Evolutionary conservation across 176 grass and related monocot species (phyloP).

Genomic region (Secale cereale): DNA sequence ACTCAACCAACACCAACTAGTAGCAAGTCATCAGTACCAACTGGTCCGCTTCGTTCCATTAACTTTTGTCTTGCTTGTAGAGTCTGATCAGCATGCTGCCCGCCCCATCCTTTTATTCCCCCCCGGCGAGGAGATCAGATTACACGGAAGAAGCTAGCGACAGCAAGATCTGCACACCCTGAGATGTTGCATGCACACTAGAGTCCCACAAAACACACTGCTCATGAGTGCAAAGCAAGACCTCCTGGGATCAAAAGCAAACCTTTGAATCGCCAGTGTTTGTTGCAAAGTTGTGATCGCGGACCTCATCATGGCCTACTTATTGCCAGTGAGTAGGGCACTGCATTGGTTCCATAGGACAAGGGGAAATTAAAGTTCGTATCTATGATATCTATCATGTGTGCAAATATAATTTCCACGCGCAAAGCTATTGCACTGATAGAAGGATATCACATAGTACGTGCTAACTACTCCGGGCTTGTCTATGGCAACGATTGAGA

Average conservation of each 20-base stretch:
- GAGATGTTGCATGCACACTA: conserved; percentile 8
- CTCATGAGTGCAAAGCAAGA: conserved; percentile 27
- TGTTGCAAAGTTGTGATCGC: conserved; percentile 36
- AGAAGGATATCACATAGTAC: not conserved
- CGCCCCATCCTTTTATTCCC: conserved; percentile 3
- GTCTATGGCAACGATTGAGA: not conserved
- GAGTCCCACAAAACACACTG: not conserved
- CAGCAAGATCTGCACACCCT: conserved; percentile 21
- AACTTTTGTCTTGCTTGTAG: conserved; percentile 7
- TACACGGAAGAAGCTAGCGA: not conserved
- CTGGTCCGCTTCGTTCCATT: not conserved
- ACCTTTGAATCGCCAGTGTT: conserved; percentile 26
- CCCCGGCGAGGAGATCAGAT: not conserved
- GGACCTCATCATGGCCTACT: conserved; percentile 31
- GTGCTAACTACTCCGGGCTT: not conserved
- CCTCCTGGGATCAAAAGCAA: conserved; percentile 11
- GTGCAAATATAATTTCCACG: no score
- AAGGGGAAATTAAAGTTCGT: not conserved
- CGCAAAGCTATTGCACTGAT: not conserved
- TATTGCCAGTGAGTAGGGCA: conserved; percentile 6
- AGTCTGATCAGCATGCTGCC: conserved; percentile 10
- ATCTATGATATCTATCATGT: no score
- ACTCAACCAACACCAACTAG: conserved; percentile 30
- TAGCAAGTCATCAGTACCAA: no score
- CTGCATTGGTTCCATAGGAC: not conserved